These are phyloP conservation scores for Candida pseudoviswanathii DNA, from an alignment of 1,139 yeast species.

Conservation along the genomic window DNA sequence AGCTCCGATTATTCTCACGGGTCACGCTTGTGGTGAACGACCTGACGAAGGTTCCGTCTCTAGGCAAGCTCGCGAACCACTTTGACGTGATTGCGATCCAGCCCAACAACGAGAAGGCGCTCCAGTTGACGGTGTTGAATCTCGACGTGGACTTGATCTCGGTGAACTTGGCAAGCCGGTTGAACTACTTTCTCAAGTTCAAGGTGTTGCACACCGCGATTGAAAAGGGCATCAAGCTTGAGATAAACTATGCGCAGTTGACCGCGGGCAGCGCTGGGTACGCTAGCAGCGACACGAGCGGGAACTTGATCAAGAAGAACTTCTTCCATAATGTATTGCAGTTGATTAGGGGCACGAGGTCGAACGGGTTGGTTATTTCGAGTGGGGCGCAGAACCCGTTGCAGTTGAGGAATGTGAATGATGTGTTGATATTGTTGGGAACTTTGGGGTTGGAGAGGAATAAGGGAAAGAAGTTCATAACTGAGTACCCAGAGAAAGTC, in stretches of 20 bases:
- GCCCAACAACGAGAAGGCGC: conserved; percentile 78
- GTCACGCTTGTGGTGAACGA: conserved; percentile 77
- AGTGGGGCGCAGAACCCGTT: conserved; percentile 70
- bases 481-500: conserved; percentile 61
- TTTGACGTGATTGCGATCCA: conserved; percentile 84
- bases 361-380: conserved; percentile 75
- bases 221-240: conserved; percentile 80
- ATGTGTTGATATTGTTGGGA: conserved; percentile 65
- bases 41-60: conserved; percentile 72
- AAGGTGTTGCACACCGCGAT: conserved; percentile 83
- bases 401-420: conserved; percentile 65
- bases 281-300: conserved; percentile 20
- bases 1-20: conserved; percentile 61
- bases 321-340: conserved; percentile 74
- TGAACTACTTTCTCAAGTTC: conserved; percentile 81
- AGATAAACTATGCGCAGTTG: conserved; percentile 67
- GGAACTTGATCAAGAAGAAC: conserved; percentile 46
- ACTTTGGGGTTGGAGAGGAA: conserved; percentile 70
- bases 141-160: conserved; percentile 82
- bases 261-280: conserved; percentile 42
- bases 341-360: conserved; percentile 79
- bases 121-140: conserved; percentile 71
- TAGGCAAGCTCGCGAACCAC: conserved; percentile 58
- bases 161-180: conserved; percentile 61
- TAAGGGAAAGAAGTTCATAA: conserved; percentile 62